These are phyloP conservation scores for Suillus americanus DNA, from an alignment of 768 basidiomycete species.

Conservation along the genomic window DNA sequence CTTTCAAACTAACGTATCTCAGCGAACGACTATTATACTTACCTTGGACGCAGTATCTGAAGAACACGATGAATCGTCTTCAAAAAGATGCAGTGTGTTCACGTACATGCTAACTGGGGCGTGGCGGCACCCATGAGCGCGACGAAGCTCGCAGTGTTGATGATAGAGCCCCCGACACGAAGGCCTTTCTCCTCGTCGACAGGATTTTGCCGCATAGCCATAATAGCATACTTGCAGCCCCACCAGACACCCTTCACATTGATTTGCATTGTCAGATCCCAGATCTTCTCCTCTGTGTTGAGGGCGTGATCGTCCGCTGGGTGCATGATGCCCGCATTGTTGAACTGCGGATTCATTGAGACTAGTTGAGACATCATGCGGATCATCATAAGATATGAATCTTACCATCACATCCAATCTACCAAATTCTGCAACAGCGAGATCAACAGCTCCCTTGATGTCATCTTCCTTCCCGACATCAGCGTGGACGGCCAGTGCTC, in stretches of 20 bases:
- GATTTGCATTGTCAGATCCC: constrained; percentile 91
- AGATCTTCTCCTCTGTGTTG: constrained; percentile 95
- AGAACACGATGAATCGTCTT: constrained; percentile 8
- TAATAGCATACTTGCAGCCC: constrained; percentile 97
- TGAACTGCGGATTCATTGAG: constrained; percentile 59
- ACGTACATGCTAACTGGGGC: constrained; percentile 94
- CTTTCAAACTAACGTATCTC: constrained; percentile 11
- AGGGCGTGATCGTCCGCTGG: constrained; percentile 91
- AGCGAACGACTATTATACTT: background rate
- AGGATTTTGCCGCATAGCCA: constrained; percentile 93
- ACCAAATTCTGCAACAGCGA: constrained; percentile 84
- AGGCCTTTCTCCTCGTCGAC: constrained; percentile 80
- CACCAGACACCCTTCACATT: constrained; percentile 99
- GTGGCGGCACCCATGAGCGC: constrained; percentile 95
- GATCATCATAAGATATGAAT: background rate
- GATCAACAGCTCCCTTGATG: constrained; percentile 78
- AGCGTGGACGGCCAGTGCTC: constrained; percentile 66
- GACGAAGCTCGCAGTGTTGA: constrained; percentile 98
- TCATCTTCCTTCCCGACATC: constrained; percentile 91
- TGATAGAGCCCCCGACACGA: constrained; percentile 84
- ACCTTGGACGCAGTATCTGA: constrained; percentile 95
- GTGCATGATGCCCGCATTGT: constrained; percentile 99
- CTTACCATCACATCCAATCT: constrained; percentile 90
- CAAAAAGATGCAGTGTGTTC: background rate
- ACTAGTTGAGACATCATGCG: background rate